Base-by-base conservation (phyloP, 768 basidiomycete species). In the Phaeotremella skinneri region DNA sequence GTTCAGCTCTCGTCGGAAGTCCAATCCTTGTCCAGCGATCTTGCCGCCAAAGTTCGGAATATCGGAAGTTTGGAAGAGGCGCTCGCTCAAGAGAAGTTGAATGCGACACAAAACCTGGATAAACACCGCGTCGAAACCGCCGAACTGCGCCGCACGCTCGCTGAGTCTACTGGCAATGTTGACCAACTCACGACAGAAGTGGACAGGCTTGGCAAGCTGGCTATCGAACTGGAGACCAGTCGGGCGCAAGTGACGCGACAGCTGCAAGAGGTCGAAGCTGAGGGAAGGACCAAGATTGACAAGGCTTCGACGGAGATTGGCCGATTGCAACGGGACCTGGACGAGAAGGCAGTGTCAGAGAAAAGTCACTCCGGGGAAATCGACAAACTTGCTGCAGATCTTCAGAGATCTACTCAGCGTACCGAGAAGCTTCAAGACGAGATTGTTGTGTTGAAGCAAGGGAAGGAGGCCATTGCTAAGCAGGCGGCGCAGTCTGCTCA, bases 401-500 rank as follows among this genome's bases (percentile, higher is more conserved):
- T 37, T 4, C 29, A 52, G 27, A 27, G 17, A 4, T 17, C 17
- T 37, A 37, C 20, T 30, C 32, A 16, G 9, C 51, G 26, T 11
- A n/a, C 32, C 16, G 32, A 20, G 6, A 43, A 32, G 25, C 59
- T 61, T 16, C 52, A 21, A 6, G 39, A 60, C 20, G 47, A 53
- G 26, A n/a, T 60, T 5, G 21, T 45, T 20, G 21, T 9, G 52
- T 4, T 39, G 32, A 34, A 32, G 53, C 4, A 39, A 41, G 34
- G n/a, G 11, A 37, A 20, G 6, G 52, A 25, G 16, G 16, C 21
- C 7, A 54, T n/a, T 25, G 14, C 14, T 16, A 51, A 58, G 27
- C 9, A 25, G 30, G 45, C 43, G 6, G 27, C 16, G 23, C 17
- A 55, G 13, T 17, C 54, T 29, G 14, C 9, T 13, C 11, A 55